Percentiles rank a stretch among this genome's conserved stretches.
These are phyloP conservation scores for Heterobasidion irregulare DNA, from an alignment of 1,284 basidiomycete species.

Conservation along the genomic window DNA sequence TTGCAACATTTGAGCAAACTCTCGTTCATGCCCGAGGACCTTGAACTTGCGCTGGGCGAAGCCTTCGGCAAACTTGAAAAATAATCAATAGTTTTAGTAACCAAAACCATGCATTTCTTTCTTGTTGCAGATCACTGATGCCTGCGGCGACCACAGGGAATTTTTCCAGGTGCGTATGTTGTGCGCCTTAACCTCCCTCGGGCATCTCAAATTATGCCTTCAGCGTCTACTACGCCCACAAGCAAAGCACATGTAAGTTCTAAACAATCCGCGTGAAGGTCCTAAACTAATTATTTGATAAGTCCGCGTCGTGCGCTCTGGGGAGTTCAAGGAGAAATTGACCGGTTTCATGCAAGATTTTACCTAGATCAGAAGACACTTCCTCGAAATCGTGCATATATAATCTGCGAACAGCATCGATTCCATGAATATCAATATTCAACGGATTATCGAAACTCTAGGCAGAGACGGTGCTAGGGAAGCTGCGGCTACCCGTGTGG, in stretches of 20 bases:
- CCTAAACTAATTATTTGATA: neutral
- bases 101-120: neutral
- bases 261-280: slow-evolving; percentile 6
- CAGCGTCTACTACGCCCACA: slow-evolving; percentile 14
- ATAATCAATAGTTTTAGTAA: slow-evolving; percentile 7
- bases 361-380: slow-evolving; percentile 11
- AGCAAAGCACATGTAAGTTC: slow-evolving; percentile 5
- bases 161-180: neutral
- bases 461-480: slow-evolving; percentile 12
- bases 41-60: neutral
- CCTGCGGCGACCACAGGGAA: neutral
- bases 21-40: neutral
- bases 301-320: slow-evolving; percentile 15
- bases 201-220: neutral
- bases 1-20: slow-evolving; percentile 3
- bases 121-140: neutral
- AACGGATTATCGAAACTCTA: slow-evolving; percentile 4
- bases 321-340: slow-evolving; percentile 17
- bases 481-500: slow-evolving; percentile 7
- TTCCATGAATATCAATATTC: slow-evolving; percentile 5
- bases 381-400: slow-evolving; percentile 14
- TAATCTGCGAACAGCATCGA: slow-evolving; percentile 14
- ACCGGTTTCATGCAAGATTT: slow-evolving; percentile 12
- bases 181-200: neutral
- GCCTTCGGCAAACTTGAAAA: neutral